These are phyloP conservation scores for Cryphonectria japonica DNA, from an alignment of 2,329 filamentous ascomycete genomes.

Conservation along the genomic window DNA sequence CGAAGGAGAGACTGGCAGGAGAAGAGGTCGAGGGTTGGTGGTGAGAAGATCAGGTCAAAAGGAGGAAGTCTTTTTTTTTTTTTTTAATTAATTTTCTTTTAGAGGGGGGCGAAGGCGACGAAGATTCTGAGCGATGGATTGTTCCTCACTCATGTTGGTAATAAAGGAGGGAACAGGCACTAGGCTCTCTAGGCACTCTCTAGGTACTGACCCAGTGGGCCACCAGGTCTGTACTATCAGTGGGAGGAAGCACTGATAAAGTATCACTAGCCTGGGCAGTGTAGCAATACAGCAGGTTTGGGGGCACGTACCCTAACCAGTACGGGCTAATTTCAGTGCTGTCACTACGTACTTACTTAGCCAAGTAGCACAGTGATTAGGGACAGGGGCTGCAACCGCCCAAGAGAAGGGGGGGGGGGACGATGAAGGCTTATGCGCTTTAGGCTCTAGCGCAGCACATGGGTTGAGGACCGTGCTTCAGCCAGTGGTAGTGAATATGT, in stretches of 20 bases:
- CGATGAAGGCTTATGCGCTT: not conserved
- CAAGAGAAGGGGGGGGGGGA: not conserved
- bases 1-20: constrained; percentile 22
- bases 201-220: not conserved
- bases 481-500: constrained; percentile 8
- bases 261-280: not conserved
- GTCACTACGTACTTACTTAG: too few species aligned
- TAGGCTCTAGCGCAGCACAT: not conserved
- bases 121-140: constrained; percentile 1
- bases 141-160: not conserved
- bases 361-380: not conserved
- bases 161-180: constrained; percentile 14
- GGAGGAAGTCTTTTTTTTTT: not conserved
- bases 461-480: constrained; percentile 8
- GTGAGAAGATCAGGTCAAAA: not conserved
- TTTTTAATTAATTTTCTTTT: not conserved
- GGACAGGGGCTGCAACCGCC: constrained; percentile 3
- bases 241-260: not conserved
- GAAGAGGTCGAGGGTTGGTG: not conserved
- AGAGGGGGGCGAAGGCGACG: not conserved
- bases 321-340: not conserved
- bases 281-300: not conserved
- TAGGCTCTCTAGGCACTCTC: not conserved
- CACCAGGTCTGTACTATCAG: not conserved
- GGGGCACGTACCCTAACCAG: not conserved